Percentiles rank a stretch among this genome's conserved stretches.
Evolutionary conservation across 495 filamentous ascomycete species (phyloP).

Genomic region (Trichoderma parareesei): DNA sequence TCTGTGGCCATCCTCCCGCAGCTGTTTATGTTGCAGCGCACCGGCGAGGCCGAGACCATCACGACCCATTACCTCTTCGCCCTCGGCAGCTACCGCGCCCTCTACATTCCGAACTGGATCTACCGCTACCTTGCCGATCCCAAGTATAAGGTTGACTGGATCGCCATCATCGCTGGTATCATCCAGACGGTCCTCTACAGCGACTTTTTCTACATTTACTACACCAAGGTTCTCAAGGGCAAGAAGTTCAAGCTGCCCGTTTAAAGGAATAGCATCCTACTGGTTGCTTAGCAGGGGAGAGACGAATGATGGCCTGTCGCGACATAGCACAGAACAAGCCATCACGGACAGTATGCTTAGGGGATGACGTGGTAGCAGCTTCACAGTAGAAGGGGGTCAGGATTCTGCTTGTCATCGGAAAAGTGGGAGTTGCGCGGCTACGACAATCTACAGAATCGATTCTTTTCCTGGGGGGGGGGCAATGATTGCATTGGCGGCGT

Average conservation of each 20-base stretch:
- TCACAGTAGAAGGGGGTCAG: not conserved
- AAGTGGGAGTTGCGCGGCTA: not conserved
- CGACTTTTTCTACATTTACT: constrained; percentile 99
- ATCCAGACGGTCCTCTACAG: constrained; percentile 93
- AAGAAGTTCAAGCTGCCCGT: constrained; percentile 85
- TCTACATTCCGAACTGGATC: constrained; percentile 99
- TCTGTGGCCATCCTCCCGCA: constrained; percentile 93
- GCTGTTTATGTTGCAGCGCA: constrained; percentile 94
- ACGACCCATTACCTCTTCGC: constrained; percentile 98
- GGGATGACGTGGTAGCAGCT: not conserved
- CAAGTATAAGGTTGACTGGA: constrained; percentile 60
- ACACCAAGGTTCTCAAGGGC: constrained; percentile 84
- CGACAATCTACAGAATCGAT: not conserved
- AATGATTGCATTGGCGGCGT: constrained; percentile 8
- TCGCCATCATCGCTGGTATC: constrained; percentile 78
- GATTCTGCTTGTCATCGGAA: not conserved
- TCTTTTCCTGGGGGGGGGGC: not conserved
- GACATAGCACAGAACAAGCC: not conserved
- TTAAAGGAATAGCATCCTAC: constrained; percentile 30
- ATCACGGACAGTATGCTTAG: not conserved
- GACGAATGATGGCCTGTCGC: not conserved
- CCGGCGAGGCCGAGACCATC: constrained; percentile 95
- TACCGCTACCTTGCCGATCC: constrained; percentile 73
- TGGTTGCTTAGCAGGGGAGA: not conserved
- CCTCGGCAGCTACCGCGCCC: constrained; percentile 78